A percentile compares a stretch with the other conserved stretches of the same genome.
These are phyloP conservation scores for Porodaedalea pini DNA, from an alignment of 1,284 basidiomycete species.

Conservation along the genomic window DNA sequence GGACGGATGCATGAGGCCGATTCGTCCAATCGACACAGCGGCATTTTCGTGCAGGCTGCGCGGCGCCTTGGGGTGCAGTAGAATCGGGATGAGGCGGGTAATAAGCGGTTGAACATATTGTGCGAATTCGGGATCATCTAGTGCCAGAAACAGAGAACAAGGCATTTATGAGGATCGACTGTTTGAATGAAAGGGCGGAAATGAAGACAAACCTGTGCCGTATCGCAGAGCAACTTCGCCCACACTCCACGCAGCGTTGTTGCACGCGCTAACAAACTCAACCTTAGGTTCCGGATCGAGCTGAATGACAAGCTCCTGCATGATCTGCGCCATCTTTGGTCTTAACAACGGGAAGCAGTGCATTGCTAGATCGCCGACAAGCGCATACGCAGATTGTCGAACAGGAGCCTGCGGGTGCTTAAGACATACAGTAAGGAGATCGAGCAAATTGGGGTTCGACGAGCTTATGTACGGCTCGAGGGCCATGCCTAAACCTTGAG, in stretches of 20 bases:
- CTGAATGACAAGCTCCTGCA: constrained; percentile 87
- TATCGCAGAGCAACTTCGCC: constrained; percentile 94
- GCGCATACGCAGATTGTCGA: constrained; percentile 93
- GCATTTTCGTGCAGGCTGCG: constrained; percentile 97
- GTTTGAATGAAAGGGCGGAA: constrained; percentile 1
- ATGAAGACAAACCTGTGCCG: constrained; percentile 54
- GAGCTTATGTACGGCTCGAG: constrained; percentile 69
- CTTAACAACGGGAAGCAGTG: constrained; percentile 86
- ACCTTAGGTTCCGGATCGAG: constrained; percentile 88
- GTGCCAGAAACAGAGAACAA: not conserved
- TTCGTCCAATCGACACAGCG: constrained; percentile 97
- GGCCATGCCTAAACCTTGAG: constrained; percentile 85
- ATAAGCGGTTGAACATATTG: constrained; percentile 89
- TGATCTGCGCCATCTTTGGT: constrained; percentile 81
- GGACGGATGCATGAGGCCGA: constrained; percentile 88
- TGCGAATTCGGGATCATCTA: constrained; percentile 79
- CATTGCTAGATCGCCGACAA: constrained; percentile 97
- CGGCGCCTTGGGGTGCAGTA: constrained; percentile 88
- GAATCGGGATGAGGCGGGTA: constrained; percentile 86
- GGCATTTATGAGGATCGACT: constrained; percentile 16
- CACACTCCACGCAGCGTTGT: constrained; percentile 99
- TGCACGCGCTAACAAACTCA: constrained; percentile 94
- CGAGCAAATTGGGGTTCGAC: constrained; percentile 73
- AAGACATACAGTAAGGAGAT: constrained; percentile 79
- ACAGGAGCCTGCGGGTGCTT: constrained; percentile 95